Evolutionary conservation across 805 yeast species (phyloP), one percentile per base, ranked within the genome.

Genomic region (Ogataea pini): DNA sequence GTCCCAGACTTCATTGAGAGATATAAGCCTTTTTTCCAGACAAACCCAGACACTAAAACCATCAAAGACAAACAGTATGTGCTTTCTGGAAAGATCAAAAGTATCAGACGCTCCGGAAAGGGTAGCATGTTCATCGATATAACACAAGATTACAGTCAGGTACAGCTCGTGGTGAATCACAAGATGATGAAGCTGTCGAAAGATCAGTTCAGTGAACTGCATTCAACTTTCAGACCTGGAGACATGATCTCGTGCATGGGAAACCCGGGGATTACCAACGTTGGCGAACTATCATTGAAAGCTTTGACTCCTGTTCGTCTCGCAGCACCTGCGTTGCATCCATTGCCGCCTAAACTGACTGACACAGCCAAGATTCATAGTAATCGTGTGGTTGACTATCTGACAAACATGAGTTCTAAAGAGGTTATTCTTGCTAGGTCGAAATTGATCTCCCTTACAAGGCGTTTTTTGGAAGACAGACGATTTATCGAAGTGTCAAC

Each of bases 401-500:
- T 86, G 47, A 82, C 85, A 1, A 83, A 85, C 60, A 66, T 72
- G 1, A 66, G 67, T 13, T 73, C 86, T 2, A 67, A 72, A 36
- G 72, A 77, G 2, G 66, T 76, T 0, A 69, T 80, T 2, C 34
- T 72, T 6, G 73, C 81, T 1, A 77, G 92, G 52, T 75, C 84
- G 2, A 59, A 68, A n/a, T 69, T 90, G 1, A 72, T 84, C 2
- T 70, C 72, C 9, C 62, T 75, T 1, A 71, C 92, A 3, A 69
- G 97, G 18, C 52, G 60, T 1, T 90, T 79, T 57, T 73, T 92
- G 17, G 72, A 74, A 34, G 57, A 60, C 0, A 67, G 70, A 18
- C 80, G 72, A 1, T 94, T 90, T 55, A 52, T 87, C 2, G 97
- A 90, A 63, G 96, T 94, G 0, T 86, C 85, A 44, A 94, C 99